These are phyloP conservation scores for Termitomyces sp. DNA, from an alignment of 768 basidiomycete genomes.

Conservation along the genomic window DNA sequence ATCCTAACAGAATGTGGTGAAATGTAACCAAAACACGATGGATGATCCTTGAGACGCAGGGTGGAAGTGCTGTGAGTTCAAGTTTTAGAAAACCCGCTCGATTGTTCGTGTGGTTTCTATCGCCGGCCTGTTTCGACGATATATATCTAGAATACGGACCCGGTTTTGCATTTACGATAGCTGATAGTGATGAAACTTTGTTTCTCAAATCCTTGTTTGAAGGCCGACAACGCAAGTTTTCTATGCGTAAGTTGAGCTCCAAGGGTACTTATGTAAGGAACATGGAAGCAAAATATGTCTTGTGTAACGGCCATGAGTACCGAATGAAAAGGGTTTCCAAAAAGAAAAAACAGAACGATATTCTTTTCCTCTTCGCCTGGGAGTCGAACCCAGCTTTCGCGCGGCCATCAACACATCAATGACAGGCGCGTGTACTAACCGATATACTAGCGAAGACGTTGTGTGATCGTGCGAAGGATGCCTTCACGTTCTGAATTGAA, in stretches of 20 bases:
- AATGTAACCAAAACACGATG: slow-evolving; percentile 1
- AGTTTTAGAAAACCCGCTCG: not conserved
- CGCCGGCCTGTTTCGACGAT: not conserved
- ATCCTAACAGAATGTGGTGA: slow-evolving; percentile 13
- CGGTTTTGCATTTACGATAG: too few relatives aligned
- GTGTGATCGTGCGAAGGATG: too few relatives aligned
- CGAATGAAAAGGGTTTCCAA: too few relatives aligned
- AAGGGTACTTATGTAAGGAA: not conserved
- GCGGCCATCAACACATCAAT: not conserved
- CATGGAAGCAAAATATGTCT: not conserved
- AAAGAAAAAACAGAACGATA: too few relatives aligned
- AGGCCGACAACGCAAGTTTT: not conserved
- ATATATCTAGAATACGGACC: not conserved
- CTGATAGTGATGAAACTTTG: not conserved
- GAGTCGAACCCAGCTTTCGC: slow-evolving; percentile 11
- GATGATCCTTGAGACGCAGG: not conserved
- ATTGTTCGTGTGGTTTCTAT: not conserved
- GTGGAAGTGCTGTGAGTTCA: not conserved
- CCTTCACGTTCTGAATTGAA: too few relatives aligned
- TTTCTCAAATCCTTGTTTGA: not conserved
- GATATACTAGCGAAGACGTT: slow-evolving; percentile 7
- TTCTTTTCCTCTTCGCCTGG: slow-evolving; percentile 1
- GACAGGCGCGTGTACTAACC: slow-evolving; percentile 10
- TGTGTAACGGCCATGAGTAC: too few relatives aligned
- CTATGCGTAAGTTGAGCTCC: too few relatives aligned